Evolutionary conservation across 176 grass and related monocot genomes (phyloP), one percentile per base, ranked within the genome.

Genomic region (Avena eriantha): DNA sequence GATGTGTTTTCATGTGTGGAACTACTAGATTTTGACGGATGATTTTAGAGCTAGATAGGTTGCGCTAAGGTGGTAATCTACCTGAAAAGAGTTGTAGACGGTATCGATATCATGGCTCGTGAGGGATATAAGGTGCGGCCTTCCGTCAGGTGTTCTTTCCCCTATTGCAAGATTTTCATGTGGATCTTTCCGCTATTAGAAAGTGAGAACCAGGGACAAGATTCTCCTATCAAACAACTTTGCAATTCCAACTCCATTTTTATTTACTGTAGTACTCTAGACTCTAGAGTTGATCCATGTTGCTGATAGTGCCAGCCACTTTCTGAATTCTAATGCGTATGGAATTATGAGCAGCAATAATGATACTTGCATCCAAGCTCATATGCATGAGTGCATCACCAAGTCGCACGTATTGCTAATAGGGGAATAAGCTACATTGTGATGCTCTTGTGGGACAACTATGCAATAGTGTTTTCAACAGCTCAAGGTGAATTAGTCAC

Each of bases 121-220:
- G 11, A 79, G 31, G 46, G 39, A 54, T 45, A 15, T 16, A 59
- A 85, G 69, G 85, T 73, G 79, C 41, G 54, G 35, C 11, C 61
- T 59, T 61, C 56, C 45, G 7, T 45, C 59, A 22, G 16, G 48
- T 55, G 64, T 51, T 86, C 12, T 29, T 29, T 29, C 29, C 29
- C 29, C 29, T 29, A 29, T 29, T 29, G 29, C 29, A 29, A 29
- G 29, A 29, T 29, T 29, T 29, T 29, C 29, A 29, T 29, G 29
- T 29, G 29, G 29, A 29, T 29, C 29, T 29, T 29, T 29, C 29
- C 29, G 29, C 29, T 29, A 29, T 29, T 29, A 29, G 29, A 29
- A 29, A 29, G 29, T 29, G 29, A 29, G 29, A 29, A 29, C 29
- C 29, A 29, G 29, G 29, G 29, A 29, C 18, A 39, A 72, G 16